Evolutionary conservation across 768 basidiomycete species (phyloP).

Genomic region (Naganishia vishniacii): DNA sequence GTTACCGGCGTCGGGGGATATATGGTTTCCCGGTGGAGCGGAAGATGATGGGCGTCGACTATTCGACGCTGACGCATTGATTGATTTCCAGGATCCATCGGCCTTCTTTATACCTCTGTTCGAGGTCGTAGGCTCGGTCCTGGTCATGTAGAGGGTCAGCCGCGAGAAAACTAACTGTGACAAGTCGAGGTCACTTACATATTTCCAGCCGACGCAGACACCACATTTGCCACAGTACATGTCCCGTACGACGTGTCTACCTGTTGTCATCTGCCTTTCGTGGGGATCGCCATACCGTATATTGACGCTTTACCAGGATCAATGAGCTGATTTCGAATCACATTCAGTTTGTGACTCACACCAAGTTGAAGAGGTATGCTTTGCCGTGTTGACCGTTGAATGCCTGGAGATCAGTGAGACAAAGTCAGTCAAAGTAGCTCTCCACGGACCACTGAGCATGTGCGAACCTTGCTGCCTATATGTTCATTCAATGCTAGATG

Average conservation of each 20-base stretch:
- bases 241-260: conserved; percentile 90
- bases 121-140: conserved; percentile 84
- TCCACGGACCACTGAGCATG: no score
- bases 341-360: conserved; percentile 57
- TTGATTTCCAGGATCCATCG: conserved; percentile 83
- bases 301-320: conserved; percentile 65
- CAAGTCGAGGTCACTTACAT: conserved; percentile 56
- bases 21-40: neutral
- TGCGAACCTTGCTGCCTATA: conserved; percentile 38
- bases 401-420: no score
- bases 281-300: conserved; percentile 79
- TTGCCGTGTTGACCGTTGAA: conserved; percentile 96
- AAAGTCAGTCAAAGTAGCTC: no score
- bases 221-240: conserved; percentile 89
- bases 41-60: neutral
- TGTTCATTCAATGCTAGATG: conserved; percentile 43
- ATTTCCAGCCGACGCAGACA: conserved; percentile 92
- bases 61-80: conserved; percentile 18
- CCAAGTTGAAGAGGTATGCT: conserved; percentile 87
- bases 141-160: conserved; percentile 43
- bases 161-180: neutral
- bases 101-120: conserved; percentile 97
- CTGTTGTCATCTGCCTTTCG: conserved; percentile 94
- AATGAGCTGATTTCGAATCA: neutral
- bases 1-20: neutral